Evolutionary conservation across 306 rosid species (phyloP), one percentile per base, ranked within the genome.

Genomic region (Acacia crassicarpa): DNA sequence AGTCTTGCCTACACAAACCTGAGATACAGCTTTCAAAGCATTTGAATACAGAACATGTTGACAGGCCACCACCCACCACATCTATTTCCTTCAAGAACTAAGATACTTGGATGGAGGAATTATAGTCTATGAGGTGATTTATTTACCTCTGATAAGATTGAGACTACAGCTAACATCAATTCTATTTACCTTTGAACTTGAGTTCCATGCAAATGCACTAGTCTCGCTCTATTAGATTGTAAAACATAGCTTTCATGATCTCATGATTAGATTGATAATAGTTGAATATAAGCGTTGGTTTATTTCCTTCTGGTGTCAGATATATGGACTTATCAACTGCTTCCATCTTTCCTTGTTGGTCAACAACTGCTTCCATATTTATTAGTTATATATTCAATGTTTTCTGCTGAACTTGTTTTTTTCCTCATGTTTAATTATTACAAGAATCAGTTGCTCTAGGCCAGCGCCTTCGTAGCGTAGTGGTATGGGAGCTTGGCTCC

Each of bases 1-100:
- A 41, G 35, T 61, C 71, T 41, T 85, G 54, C 86, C 74, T 83
- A 46, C 68, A n/a, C 68, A 66, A 76, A 84, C 80, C 82, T 35
- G 32, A 49, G 69, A 56, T 48, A 84, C 83, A 66, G 76, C 83
- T 81, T 22, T n/a, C 81, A 83, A 53, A 51, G n/a, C 41, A 80
- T 69, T 76, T 62, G 86, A 76, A 69, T 83, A 38, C 66, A 76
- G 86, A 63, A 23, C 63, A 71, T 74, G 48, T 72, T 35, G 61
- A 75, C 69, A 65, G 78, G 70, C 85, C 86, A 80, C 78, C 80
- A 58, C 77, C 85, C 86, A 80, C 78, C 80, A 58, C 77, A 67
- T 72, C 80, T 48, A 41, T 76, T 40, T 22, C 19, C 56, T 61
- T 67, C 87, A 13, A 61, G 84, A 82, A 54, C 77, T 9, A 80